Evolutionary conservation across 2,329 filamentous ascomycete species (phyloP).

Genomic region (Colletotrichum australisinense): DNA sequence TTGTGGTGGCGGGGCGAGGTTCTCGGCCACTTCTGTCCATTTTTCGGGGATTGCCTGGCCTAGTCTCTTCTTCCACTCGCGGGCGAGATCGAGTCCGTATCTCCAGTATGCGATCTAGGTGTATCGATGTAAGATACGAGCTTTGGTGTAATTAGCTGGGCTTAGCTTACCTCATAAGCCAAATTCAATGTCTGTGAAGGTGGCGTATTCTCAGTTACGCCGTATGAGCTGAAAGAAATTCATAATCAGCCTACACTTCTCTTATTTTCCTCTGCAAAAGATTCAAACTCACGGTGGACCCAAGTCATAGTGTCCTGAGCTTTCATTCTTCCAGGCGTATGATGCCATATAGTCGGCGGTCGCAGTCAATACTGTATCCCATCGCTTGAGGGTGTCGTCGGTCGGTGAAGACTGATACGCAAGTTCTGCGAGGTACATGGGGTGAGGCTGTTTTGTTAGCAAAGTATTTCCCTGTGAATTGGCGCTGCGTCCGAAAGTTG

Average conservation of each 20-base stretch:
- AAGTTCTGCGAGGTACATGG: conserved; percentile 69
- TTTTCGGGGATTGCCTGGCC: conserved; percentile 51
- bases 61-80: conserved; percentile 62
- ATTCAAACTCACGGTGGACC: conserved; percentile 50
- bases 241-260: background rate
- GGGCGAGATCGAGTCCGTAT: conserved; percentile 67
- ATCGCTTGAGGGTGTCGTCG: conserved; percentile 57
- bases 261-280: no score
- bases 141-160: background rate
- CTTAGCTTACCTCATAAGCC: conserved; percentile 60
- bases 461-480: background rate
- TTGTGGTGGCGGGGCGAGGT: conserved; percentile 63
- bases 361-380: conserved; percentile 62
- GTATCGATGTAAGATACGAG: conserved; percentile 25
- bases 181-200: conserved; percentile 67
- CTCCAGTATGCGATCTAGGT: conserved; percentile 63
- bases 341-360: conserved; percentile 70
- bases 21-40: conserved; percentile 62
- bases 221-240: conserved; percentile 48
- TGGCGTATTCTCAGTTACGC: conserved; percentile 66
- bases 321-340: conserved; percentile 65
- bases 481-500: background rate
- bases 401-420: conserved; percentile 43
- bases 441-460: conserved; percentile 54
- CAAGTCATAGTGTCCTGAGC: conserved; percentile 62